Percentiles rank a stretch among this genome's conserved stretches.
phyloP scores from a whole-genome alignment of 225 moss, liverwort and hornwort genomes.

The Neckera pumila region DNA sequence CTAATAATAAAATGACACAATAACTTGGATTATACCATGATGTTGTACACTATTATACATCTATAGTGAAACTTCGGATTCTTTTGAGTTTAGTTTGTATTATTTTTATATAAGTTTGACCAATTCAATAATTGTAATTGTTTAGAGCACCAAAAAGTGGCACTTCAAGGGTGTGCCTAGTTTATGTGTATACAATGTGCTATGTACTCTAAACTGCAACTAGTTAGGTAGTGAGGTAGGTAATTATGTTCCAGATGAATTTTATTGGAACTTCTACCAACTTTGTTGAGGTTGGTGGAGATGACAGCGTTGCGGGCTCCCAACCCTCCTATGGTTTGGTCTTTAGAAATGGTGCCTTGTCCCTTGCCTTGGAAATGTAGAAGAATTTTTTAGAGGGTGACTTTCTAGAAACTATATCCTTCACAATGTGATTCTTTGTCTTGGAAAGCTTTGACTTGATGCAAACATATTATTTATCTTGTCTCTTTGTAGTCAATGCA shows the following conservation, averaged over 20 bases:
- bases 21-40: too few species aligned
- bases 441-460: not conserved
- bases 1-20: too few species aligned
- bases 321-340: not conserved
- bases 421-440: fast-evolving
- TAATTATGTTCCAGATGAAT: not conserved
- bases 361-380: not conserved
- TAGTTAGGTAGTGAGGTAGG: too few species aligned
- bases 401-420: not conserved
- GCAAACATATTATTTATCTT: too few species aligned
- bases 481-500: too few species aligned
- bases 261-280: not conserved
- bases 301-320: fast-evolving
- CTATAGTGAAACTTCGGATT: too few species aligned
- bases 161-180: fast-evolving
- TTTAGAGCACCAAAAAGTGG: too few species aligned
- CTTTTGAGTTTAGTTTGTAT: too few species aligned
- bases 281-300: not conserved
- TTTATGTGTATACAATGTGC: not conserved
- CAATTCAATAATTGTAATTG: too few species aligned
- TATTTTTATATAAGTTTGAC: too few species aligned
- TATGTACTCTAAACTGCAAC: fast-evolving
- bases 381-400: not conserved
- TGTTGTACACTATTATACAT: too few species aligned
- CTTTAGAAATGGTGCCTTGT: not conserved